Conservation (phyloP, 169 alveolate species). For the Eimeria sp. region DNA sequence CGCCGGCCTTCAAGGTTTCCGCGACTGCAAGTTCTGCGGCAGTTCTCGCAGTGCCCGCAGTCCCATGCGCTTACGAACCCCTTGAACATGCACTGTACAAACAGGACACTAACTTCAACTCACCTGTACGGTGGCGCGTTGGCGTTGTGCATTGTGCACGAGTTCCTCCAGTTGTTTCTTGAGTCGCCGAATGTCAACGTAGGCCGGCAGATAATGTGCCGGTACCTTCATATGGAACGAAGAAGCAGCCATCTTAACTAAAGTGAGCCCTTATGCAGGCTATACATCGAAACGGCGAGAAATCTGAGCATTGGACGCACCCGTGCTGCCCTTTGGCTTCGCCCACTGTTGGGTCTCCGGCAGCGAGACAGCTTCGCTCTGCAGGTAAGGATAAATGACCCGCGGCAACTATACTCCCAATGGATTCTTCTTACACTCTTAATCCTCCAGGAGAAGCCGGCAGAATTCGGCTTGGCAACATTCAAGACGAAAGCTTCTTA, state of each 20-base stretch:
- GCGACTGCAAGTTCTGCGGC: neutral
- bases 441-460: neutral
- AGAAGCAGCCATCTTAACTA: conserved; percentile 53
- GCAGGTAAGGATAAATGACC: neutral
- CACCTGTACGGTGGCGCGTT: conserved; percentile 70
- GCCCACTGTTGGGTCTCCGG: neutral
- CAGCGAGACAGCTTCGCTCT: neutral
- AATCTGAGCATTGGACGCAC: neutral
- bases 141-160: conserved; percentile 70
- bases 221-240: conserved; percentile 57
- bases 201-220: conserved; percentile 62
- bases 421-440: neutral
- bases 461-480: neutral
- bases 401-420: neutral
- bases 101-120: neutral
- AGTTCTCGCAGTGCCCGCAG: neutral
- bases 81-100: neutral
- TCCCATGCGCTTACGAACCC: neutral
- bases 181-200: conserved; percentile 52
- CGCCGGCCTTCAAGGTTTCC: neutral
- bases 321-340: neutral
- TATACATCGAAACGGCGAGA: neutral
- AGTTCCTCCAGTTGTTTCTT: conserved; percentile 55
- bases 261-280: neutral
- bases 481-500: neutral